phyloP scores from a whole-genome alignment of 768 basidiomycete species.

The Leccinum truebloodii region DNA sequence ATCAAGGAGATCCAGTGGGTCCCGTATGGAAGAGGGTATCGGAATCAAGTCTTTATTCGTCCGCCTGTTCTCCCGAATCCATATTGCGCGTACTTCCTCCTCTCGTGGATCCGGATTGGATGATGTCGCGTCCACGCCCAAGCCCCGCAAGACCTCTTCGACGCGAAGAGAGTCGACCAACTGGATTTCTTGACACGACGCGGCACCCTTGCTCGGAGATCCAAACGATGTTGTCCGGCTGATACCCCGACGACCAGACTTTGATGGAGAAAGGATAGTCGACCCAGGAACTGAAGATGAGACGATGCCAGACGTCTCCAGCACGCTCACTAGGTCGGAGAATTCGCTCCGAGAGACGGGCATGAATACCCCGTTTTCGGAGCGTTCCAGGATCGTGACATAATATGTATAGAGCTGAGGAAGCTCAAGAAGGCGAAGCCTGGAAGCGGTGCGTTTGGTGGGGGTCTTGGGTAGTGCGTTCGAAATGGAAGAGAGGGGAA shows the following conservation, averaged over 20 bases:
- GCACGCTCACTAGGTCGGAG: constrained; percentile 63
- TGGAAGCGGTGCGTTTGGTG: constrained; percentile 51
- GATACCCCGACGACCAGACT: constrained; percentile 52
- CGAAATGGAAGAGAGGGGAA: constrained; percentile 47
- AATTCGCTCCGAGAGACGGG: constrained; percentile 79
- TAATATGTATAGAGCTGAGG: constrained; percentile 69
- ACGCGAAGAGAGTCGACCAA: constrained; percentile 62
- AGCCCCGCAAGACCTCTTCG: constrained; percentile 70
- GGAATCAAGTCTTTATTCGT: constrained; percentile 39
- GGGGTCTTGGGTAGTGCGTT: constrained; percentile 40
- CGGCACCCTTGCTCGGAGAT: constrained; percentile 23
- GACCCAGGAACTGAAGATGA: constrained; percentile 35
- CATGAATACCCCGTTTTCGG: constrained; percentile 50
- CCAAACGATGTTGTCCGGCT: constrained; percentile 64
- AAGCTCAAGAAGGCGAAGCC: constrained; percentile 50
- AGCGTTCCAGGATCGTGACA: constrained; percentile 53
- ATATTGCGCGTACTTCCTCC: constrained; percentile 46
- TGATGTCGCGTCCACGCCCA: constrained; percentile 42
- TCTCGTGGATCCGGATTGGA: constrained; percentile 38
- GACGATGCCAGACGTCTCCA: constrained; percentile 75
- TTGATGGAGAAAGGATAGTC: constrained; percentile 40
- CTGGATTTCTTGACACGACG: constrained; percentile 45
- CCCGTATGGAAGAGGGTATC: constrained; percentile 9
- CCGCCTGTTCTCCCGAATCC: constrained; percentile 40
- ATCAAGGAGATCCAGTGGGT: constrained; percentile 23